These are phyloP conservation scores for Colletotrichum falcatum DNA, from an alignment of 2,329 filamentous ascomycete genomes.

Conservation along the genomic window DNA sequence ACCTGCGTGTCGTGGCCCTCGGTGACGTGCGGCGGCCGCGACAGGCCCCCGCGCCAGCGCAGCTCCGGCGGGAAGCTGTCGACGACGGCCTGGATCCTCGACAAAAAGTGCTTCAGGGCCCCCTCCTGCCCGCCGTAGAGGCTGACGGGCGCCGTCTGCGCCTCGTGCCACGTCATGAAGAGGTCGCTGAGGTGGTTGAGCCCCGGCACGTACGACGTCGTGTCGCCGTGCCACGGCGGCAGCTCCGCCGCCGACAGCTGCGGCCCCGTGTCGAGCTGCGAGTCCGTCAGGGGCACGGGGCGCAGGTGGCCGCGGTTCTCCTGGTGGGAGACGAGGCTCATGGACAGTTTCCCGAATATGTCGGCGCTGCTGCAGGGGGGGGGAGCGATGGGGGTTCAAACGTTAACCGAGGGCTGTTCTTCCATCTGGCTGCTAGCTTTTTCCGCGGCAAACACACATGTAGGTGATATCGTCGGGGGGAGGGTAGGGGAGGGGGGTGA, in stretches of 20 bases:
- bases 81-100: slow-evolving; percentile 47
- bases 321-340: slow-evolving; percentile 45
- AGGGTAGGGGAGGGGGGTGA: background rate
- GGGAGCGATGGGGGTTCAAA: slow-evolving; percentile 36
- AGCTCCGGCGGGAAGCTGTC: slow-evolving; percentile 50
- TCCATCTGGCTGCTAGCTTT: background rate
- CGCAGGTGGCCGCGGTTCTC: slow-evolving; percentile 45
- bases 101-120: slow-evolving; percentile 39
- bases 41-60: slow-evolving; percentile 52
- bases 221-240: slow-evolving; percentile 49
- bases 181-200: slow-evolving; percentile 50
- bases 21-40: slow-evolving; percentile 47
- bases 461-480: no score
- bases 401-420: slow-evolving; percentile 40
- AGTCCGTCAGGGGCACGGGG: slow-evolving; percentile 47
- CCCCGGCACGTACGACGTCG: slow-evolving; percentile 49
- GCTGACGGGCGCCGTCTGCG: slow-evolving; percentile 41
- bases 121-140: slow-evolving; percentile 30
- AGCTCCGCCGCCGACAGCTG: slow-evolving; percentile 33
- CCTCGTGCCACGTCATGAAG: slow-evolving; percentile 51
- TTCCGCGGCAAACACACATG: background rate
- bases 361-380: slow-evolving; percentile 44
- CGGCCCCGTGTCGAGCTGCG: slow-evolving; percentile 46
- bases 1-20: slow-evolving; percentile 53
- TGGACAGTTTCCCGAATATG: slow-evolving; percentile 46